Base-by-base conservation (phyloP, 257 asterid species). In the Jacaranda copaia region DNA sequence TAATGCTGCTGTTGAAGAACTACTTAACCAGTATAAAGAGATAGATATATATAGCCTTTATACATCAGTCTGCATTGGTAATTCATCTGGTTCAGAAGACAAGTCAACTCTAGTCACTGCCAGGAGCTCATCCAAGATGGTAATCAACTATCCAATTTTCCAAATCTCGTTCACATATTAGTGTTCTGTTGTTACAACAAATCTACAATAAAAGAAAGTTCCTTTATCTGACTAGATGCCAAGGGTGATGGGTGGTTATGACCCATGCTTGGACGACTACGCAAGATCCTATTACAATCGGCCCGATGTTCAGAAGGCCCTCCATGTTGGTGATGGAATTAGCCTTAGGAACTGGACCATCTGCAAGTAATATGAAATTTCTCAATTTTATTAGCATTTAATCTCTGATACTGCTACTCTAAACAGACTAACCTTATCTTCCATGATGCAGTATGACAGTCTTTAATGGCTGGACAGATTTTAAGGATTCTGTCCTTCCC, bases 31-130 rank as follows among this genome's bases (percentile, higher is more conserved):
- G 81, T 94, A 94, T 68, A 79, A 81, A 9, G 97, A 86, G 82
- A 94, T 94, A 13, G 98, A 94, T 80, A 94, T 94, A 5, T 94
- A 89, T 61, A 94, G 97, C 85, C 92, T 94, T 35, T 94, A 94
- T 20, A 92, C 98, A 8, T 87, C 97, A 0, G 77, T 86, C 57
- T 94, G 98, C 84, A 80, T 84, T 4, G 73, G n/a, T 13, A 82
- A 85, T 57, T 70, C 89, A 5, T 77, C 91, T 8, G 51, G 16
- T 62, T 78, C 89, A 2, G 75, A 62, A 5, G 60, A 42, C 38
- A 73, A 74, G 40, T 63, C 87, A 38, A 5, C 76, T 15, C 81
- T 85, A 75, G 76, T 76, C 77, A 64, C 81, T 43, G 67, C 85
- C 76, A 85, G 77, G 69, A 83, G 79, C 73, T 79, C 89, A 73